Base-by-base conservation (phyloP, 164 flowering plant genomes). In the Magnolia changhungtana region DNA sequence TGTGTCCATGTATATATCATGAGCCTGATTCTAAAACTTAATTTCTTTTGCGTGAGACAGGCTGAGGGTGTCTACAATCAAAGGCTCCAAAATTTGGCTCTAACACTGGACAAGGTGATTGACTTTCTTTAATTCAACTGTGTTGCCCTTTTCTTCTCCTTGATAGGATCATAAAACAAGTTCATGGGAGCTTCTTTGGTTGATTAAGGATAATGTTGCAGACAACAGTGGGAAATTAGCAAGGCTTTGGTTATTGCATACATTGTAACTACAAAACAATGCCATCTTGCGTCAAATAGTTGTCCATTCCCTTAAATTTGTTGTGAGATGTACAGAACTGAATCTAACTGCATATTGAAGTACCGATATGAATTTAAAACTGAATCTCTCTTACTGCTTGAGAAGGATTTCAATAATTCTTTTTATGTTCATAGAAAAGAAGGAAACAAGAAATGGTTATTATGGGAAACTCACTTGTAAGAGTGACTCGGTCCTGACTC, bases 11-110 rank as follows among this genome's bases (percentile, higher is more conserved):
- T 55, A 11, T 16, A 11, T 55, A 16, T 3, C 11, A 58, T 63
- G 49, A 6, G 73, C 37, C 50, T 50, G 50, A n/a, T 61, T 11
- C 18, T 45, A 19, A 4, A 19, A 52, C n/a, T 58, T 72, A 8
- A 19, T 27, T 29, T 37, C 24, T 21, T 52, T 50, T 23, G 18
- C 13, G n/a, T 74, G 45, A 82, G 45, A 31, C 88, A 94, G 97
- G 99, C 99, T 67, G 99, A 96, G 84, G 99, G 99, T 80, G 99
- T 96, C 20, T 96, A 90, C 86, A 93, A 91, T 82, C 98, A 94
- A 83, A 88, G 99, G 89, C 96, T 96, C 82, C 98, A 94, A 82
- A 96, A 94, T 85, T 83, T 96, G 89, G 98, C 98, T 75, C 86
- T 96, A 73, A 94, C 98, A 55, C 91, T 96, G 63, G 98, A 96